These are phyloP conservation scores for Tarenaya hassleriana DNA, from an alignment of 345 rosid species.

Conservation along the genomic window DNA sequence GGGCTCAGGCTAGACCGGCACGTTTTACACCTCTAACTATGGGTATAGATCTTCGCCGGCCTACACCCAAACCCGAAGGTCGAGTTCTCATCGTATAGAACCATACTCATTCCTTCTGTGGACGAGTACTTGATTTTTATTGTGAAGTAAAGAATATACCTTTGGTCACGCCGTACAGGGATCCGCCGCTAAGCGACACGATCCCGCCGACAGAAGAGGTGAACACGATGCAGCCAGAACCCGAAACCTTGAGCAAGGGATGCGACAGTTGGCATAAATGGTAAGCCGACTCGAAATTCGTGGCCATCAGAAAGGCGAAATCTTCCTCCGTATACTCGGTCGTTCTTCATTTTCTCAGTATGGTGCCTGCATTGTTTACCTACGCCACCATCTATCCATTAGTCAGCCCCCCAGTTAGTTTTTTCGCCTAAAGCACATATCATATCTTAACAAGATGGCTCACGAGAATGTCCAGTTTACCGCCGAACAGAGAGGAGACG, in stretches of 20 bases:
- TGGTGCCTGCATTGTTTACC: too few relatives aligned
- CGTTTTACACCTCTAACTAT: too few relatives aligned
- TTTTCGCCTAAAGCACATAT: too few relatives aligned
- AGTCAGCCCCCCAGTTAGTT: too few relatives aligned
- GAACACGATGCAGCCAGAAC: constrained; percentile 53
- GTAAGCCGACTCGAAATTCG: constrained; percentile 70
- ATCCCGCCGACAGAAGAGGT: constrained; percentile 56
- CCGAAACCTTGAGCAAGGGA: constrained; percentile 61
- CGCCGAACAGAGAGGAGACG: constrained; percentile 39
- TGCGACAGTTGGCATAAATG: constrained; percentile 64
- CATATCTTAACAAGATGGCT: constrained; percentile 4
- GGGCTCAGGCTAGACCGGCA: too few relatives aligned
- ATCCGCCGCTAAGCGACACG: constrained; percentile 13
- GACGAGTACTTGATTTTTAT: too few relatives aligned
- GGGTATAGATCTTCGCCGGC: too few relatives aligned
- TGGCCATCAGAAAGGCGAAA: constrained; percentile 45
- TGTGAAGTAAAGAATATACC: too few relatives aligned
- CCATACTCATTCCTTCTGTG: too few relatives aligned
- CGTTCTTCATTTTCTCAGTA: constrained; percentile 31
- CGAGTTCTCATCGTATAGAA: too few relatives aligned
- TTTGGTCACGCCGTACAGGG: constrained; percentile 34
- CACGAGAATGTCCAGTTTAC: constrained; percentile 55
- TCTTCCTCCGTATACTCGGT: constrained; percentile 47
- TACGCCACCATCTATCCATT: too few relatives aligned
- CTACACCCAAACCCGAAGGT: too few relatives aligned